Conservation (phyloP, 441 rosid species). For the Biscutella laevigata region DNA sequence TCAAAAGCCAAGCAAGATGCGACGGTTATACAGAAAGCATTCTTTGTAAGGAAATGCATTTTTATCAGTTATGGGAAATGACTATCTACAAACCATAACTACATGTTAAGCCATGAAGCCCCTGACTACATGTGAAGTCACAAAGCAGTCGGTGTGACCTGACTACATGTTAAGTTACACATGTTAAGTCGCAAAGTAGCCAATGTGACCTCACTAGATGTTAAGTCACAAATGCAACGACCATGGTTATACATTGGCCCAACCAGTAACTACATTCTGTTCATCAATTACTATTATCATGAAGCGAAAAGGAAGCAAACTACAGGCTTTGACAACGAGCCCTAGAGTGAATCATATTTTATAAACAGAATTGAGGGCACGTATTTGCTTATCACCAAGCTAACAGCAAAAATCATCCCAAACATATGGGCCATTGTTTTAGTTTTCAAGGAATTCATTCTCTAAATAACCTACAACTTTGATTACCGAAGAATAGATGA, state of each 20-base stretch:
- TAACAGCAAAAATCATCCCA: background rate
- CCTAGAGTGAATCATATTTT: background rate
- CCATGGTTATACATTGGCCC: background rate
- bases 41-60: background rate
- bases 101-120: too few relatives aligned
- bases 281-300: background rate
- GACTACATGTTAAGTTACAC: too few relatives aligned
- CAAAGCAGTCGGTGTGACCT: background rate
- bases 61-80: background rate
- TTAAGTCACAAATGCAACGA: background rate
- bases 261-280: background rate
- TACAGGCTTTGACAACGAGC: background rate
- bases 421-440: background rate
- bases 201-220: too few relatives aligned
- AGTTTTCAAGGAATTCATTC: background rate
- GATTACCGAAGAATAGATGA: background rate
- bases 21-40: background rate
- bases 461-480: background rate
- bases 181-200: too few relatives aligned
- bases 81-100: background rate
- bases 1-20: background rate
- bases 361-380: background rate
- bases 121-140: too few relatives aligned
- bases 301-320: background rate
- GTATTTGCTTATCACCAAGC: slow-evolving; percentile 2